Conservation (phyloP, 2,329 filamentous ascomycete species). For the Ophiostoma himal-ulmi region DNA sequence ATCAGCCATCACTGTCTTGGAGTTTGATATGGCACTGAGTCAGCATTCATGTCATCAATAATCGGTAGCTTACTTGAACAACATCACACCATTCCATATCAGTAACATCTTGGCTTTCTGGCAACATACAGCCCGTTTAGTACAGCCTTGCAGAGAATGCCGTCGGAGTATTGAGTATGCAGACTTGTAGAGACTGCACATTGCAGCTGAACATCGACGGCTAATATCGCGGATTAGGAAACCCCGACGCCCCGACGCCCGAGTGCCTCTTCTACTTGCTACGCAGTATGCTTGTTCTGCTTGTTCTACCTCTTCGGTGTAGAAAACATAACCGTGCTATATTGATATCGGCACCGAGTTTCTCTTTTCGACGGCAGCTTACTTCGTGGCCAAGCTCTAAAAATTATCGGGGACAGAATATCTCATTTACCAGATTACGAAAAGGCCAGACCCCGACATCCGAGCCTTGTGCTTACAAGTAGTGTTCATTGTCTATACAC, state of each 20-base stretch:
- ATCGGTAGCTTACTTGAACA: not conserved
- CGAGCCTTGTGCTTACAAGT: not conserved
- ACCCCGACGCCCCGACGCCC: not conserved
- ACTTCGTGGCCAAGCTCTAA: not conserved
- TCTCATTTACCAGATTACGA: no score
- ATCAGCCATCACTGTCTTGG: not conserved
- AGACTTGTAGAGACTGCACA: not conserved
- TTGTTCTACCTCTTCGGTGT: not conserved
- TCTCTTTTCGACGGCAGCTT: not conserved
- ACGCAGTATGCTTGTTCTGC: no score
- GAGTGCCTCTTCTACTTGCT: not conserved
- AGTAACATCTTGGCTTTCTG: no score
- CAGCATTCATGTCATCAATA: not conserved
- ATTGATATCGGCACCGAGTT: conserved; percentile 2
- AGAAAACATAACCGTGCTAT: not conserved
- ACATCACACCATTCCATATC: not conserved
- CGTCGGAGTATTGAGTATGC: no score
- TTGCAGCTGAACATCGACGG: not conserved
- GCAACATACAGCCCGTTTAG: no score
- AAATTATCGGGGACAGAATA: not conserved
- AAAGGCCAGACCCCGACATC: not conserved
- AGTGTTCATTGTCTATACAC: not conserved
- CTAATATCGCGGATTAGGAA: not conserved
- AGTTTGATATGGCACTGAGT: not conserved
- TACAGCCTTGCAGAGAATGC: no score